Conservation (phyloP, 768 basidiomycete species). For the Fomitopsis pulvina region DNA sequence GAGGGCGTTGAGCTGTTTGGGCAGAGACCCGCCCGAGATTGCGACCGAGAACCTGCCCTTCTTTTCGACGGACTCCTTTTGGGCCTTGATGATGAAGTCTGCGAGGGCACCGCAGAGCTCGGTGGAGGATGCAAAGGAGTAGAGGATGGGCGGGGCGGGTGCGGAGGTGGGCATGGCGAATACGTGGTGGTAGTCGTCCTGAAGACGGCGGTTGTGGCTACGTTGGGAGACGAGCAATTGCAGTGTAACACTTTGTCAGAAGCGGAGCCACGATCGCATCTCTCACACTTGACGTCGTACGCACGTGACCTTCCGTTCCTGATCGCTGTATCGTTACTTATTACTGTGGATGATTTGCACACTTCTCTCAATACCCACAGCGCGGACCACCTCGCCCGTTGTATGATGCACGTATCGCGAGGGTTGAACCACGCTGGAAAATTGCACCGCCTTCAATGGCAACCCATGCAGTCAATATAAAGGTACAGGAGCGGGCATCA, state of each 20-base stretch:
- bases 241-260: background rate
- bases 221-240: background rate
- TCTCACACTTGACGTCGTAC: slow-evolving; percentile 3
- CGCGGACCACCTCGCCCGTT: background rate
- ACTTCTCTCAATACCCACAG: background rate
- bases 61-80: slow-evolving; percentile 84
- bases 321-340: background rate
- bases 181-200: background rate
- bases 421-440: no score
- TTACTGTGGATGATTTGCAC: no score
- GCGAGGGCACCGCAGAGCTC: slow-evolving; percentile 65
- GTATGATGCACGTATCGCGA: no score
- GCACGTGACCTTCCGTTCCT: background rate
- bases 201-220: background rate
- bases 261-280: background rate
- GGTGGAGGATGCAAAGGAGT: slow-evolving; percentile 54
- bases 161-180: slow-evolving; percentile 18
- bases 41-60: slow-evolving; percentile 90
- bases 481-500: background rate
- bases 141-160: slow-evolving; percentile 64
- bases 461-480: background rate
- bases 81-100: slow-evolving; percentile 76
- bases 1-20: slow-evolving; percentile 72
- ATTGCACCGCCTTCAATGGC: no score
- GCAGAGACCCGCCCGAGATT: slow-evolving; percentile 89